Evolutionary conservation across 2,329 filamentous ascomycete species (phyloP).

Genomic region (Teratosphaeria pseudoeucalypti): DNA sequence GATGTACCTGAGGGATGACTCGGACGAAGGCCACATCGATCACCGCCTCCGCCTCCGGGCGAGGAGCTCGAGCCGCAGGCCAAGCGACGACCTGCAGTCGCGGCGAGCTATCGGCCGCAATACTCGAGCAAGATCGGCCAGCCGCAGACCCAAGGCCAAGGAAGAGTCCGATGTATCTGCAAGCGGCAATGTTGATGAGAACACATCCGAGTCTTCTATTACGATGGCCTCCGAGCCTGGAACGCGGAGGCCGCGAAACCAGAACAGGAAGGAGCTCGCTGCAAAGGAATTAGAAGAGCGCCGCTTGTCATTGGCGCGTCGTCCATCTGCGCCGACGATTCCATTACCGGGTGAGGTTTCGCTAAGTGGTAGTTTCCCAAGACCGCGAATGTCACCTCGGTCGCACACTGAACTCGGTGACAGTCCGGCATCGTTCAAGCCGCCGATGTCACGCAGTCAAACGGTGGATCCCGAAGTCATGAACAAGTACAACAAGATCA

Average conservation of each 20-base stretch:
- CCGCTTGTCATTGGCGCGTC: conserved; percentile 68
- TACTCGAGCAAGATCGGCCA: conserved; percentile 14
- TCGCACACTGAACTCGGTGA: conserved; percentile 34
- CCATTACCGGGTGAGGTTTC: conserved; percentile 55
- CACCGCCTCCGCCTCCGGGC: conserved; percentile 39
- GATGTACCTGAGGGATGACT: conserved; percentile 51
- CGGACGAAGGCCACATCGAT: conserved; percentile 39
- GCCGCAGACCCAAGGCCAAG: conserved; percentile 8
- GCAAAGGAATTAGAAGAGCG: conserved; percentile 83
- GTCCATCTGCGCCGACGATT: conserved; percentile 70
- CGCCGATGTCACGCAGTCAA: conserved; percentile 45
- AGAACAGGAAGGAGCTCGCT: conserved; percentile 35
- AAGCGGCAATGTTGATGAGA: conserved; percentile 3
- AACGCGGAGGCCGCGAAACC: conserved; percentile 3
- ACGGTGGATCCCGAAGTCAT: conserved; percentile 52
- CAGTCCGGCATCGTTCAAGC: conserved; percentile 30
- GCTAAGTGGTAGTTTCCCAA: conserved; percentile 16
- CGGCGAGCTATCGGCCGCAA: conserved; percentile 20
- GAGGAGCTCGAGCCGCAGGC: conserved; percentile 38
- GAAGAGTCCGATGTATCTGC: conserved; percentile 3
- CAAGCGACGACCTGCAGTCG: conserved; percentile 22
- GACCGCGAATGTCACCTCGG: conserved; percentile 29
- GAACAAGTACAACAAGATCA: conserved; percentile 26
- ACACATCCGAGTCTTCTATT: conserved; percentile 7
- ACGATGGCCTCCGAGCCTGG: conserved; percentile 3